Evolutionary conservation across 176 grass and related monocot genomes (phyloP).

Genomic region (Dactylis glomerata): DNA sequence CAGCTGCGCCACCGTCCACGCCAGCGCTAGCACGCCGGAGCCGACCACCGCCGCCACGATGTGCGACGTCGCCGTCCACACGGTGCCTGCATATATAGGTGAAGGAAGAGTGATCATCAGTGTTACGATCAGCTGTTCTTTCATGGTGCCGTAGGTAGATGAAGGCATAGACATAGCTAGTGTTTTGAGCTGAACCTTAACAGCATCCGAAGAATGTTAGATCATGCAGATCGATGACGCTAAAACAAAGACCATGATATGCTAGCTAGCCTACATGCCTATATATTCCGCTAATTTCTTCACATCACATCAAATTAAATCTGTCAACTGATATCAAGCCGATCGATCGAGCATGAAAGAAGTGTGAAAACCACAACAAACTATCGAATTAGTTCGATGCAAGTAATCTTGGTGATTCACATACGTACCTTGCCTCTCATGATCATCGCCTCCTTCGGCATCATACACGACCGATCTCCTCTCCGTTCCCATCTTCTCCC

Average conservation of each 20-base stretch:
- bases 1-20: constrained; percentile 94
- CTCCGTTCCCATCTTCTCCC: constrained; percentile 36
- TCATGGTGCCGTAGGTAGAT: too few species aligned
- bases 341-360: neutral
- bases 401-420: neutral
- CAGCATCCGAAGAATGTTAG: neutral
- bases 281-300: neutral
- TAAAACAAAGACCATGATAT: too few species aligned
- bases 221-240: neutral
- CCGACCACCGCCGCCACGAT: constrained; percentile 89
- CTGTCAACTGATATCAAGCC: neutral
- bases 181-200: too few species aligned
- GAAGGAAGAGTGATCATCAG: neutral
- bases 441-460: constrained; percentile 54
- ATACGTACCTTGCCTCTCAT: constrained; percentile 75
- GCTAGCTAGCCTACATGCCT: neutral
- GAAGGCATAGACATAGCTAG: too few species aligned
- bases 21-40: constrained; percentile 81
- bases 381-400: neutral
- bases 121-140: neutral
- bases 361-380: neutral
- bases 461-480: constrained; percentile 59
- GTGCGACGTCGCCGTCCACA: constrained; percentile 90
- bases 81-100: constrained; percentile 48
- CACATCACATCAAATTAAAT: neutral